Evolutionary conservation across 1,284 basidiomycete genomes (phyloP).

Genomic region (Cryptococcus wingfieldii): DNA sequence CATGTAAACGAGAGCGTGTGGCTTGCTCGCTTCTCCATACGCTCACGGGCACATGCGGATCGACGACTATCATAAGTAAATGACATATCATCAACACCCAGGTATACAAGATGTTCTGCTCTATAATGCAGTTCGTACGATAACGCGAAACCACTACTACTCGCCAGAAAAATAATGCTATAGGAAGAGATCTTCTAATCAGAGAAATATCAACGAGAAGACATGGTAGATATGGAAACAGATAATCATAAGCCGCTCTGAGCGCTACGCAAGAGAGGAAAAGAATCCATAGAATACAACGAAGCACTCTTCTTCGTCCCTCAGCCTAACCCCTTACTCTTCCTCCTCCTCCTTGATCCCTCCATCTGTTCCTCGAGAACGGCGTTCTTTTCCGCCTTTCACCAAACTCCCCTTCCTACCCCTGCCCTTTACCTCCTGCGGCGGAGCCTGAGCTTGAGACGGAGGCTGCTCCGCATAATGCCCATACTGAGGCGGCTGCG

Average conservation of each 20-base stretch:
- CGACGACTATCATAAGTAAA: not conserved
- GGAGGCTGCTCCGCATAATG: too few relatives aligned
- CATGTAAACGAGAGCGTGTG: too few relatives aligned
- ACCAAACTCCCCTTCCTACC: conserved; percentile 1
- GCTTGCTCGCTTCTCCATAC: not conserved
- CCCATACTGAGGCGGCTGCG: too few relatives aligned
- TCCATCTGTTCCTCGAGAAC: conserved; percentile 1
- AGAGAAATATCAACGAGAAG: not conserved
- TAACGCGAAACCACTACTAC: not conserved
- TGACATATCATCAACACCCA: not conserved
- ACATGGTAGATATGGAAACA: not conserved
- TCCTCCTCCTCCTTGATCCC: conserved; percentile 9
- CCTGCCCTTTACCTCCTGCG: not conserved
- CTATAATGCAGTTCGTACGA: not conserved
- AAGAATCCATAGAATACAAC: too few relatives aligned
- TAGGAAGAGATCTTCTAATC: too few relatives aligned
- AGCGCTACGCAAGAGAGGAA: too few relatives aligned
- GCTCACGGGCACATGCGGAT: not conserved
- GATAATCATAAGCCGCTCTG: not conserved
- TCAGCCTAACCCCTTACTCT: not conserved
- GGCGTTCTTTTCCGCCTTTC: conserved; percentile 5
- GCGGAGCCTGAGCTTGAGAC: not conserved
- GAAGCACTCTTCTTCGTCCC: too few relatives aligned
- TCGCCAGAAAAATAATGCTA: too few relatives aligned
- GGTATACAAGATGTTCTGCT: not conserved